phyloP scores from a whole-genome alignment of 495 filamentous ascomycete genomes.

The Beverwykella pulmonaria region DNA sequence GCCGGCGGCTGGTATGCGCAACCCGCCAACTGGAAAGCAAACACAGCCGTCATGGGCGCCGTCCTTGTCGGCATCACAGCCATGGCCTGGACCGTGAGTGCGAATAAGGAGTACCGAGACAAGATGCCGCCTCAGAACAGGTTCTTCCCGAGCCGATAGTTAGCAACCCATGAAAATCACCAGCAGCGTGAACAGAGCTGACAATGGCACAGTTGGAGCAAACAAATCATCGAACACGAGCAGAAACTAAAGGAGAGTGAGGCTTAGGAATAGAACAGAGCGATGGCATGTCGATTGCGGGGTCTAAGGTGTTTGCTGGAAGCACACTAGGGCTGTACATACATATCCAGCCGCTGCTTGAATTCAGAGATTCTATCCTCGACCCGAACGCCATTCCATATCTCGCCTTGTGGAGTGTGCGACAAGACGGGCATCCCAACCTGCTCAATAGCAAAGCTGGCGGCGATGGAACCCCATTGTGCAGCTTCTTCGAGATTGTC shows the following conservation, averaged over 20 bases:
- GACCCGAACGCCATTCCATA: conserved; percentile 72
- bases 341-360: conserved; percentile 55
- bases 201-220: conserved; percentile 74
- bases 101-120: conserved; percentile 74
- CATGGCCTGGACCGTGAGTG: conserved; percentile 76
- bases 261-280: background rate
- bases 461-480: conserved; percentile 78
- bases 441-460: conserved; percentile 93
- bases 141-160: conserved; percentile 97
- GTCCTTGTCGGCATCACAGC: conserved; percentile 75
- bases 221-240: conserved; percentile 88
- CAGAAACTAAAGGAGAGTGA: conserved; percentile 60
- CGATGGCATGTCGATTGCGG: conserved; percentile 13
- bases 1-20: conserved; percentile 96
- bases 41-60: conserved; percentile 80
- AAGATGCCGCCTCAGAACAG: conserved; percentile 84
- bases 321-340: conserved; percentile 46
- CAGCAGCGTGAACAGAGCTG: background rate
- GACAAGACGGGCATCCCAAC: conserved; percentile 74
- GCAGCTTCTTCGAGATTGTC: conserved; percentile 67
- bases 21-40: conserved; percentile 90
- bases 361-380: conserved; percentile 46
- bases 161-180: conserved; percentile 42
- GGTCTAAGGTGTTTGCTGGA: conserved; percentile 30
- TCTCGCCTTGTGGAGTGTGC: conserved; percentile 61